Percentiles rank a stretch among this genome's conserved stretches.
These are phyloP conservation scores for Plasmodiophora brassicae DNA, from an alignment of 208 protist species.

Conservation along the genomic window DNA sequence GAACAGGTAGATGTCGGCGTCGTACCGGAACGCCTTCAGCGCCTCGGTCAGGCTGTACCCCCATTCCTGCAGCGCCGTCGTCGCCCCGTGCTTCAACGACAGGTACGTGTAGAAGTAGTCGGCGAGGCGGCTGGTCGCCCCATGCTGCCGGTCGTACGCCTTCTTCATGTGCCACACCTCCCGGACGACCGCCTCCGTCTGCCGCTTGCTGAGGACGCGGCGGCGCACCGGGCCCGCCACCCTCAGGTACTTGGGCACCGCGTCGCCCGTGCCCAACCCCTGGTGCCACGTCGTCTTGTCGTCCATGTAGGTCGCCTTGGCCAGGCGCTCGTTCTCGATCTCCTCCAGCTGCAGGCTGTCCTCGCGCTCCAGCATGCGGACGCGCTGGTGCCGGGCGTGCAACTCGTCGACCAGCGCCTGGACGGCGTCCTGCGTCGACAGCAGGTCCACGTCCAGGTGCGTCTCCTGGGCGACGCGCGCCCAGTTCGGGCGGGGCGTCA, in stretches of 20 bases:
- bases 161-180: conserved; percentile 15
- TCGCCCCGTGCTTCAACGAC: background rate
- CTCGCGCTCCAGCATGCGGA: background rate
- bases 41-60: conserved; percentile 18
- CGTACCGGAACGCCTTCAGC: background rate
- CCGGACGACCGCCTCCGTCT: background rate
- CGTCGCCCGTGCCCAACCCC: background rate
- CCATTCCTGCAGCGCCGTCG: conserved; percentile 1
- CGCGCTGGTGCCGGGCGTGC: background rate
- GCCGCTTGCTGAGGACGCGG: background rate
- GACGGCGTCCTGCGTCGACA: background rate
- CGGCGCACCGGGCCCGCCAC: background rate
- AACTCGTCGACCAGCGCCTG: background rate
- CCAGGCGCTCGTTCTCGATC: background rate
- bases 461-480: background rate
- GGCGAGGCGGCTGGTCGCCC: background rate
- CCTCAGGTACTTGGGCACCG: background rate
- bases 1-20: background rate
- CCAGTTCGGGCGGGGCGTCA: background rate
- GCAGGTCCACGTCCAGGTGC: background rate
- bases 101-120: conserved; percentile 30
- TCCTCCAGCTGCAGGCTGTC: background rate
- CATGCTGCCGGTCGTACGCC: background rate
- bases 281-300: background rate
- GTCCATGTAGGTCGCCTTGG: background rate